Evolutionary conservation across 768 basidiomycete species (phyloP), one percentile per base, ranked within the genome.

Genomic region (Suillus variegatus): DNA sequence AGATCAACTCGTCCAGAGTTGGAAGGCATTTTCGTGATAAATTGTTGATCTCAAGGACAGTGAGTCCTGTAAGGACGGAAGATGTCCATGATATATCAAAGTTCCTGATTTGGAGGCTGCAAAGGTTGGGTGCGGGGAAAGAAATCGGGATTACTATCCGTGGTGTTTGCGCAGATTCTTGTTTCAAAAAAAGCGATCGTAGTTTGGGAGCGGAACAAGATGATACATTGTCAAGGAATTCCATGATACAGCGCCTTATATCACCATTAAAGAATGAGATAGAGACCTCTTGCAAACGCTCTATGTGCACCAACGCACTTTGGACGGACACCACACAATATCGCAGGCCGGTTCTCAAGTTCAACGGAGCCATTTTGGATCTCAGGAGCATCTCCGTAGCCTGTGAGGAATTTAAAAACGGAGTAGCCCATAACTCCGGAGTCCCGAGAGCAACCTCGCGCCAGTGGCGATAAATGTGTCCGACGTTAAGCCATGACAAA

Each of bases 341-440:
- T 64, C 52, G 72, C 64, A 28, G 81, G 71, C 73, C 70, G 4
- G 60, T 36, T 44, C 61, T n/a, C 38, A 75, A 58, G 41, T 64
- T 65, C 49, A 75, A 52, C 40, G 77, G 74, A 18, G 77, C 78
- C 71, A 72, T 78, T 68, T 82, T 84, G 4, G 84, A 85, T 25
- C 84, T 77, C 43, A 69, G 71, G 32, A 85, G 65, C 76, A 85
- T 80, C 68, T 81, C 74, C 20, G 76, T 77, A 79, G 80, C 82
- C 38, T 66, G 68, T 10, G 73, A 75, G 32, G 73, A 75, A 12
- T 67, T 69, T 46, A 82, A 78, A 3, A 76, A 69, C 28, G 78
- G 72, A 54, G 69, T 71, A 20, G 76, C 73, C 83, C 82, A 84
- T 44, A 84, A 71, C n/a, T 60, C 66, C 4, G 82, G 80, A 58